These are phyloP conservation scores for Aspergillus mulundensis DNA, from an alignment of 495 filamentous ascomycete genomes.

Conservation along the genomic window DNA sequence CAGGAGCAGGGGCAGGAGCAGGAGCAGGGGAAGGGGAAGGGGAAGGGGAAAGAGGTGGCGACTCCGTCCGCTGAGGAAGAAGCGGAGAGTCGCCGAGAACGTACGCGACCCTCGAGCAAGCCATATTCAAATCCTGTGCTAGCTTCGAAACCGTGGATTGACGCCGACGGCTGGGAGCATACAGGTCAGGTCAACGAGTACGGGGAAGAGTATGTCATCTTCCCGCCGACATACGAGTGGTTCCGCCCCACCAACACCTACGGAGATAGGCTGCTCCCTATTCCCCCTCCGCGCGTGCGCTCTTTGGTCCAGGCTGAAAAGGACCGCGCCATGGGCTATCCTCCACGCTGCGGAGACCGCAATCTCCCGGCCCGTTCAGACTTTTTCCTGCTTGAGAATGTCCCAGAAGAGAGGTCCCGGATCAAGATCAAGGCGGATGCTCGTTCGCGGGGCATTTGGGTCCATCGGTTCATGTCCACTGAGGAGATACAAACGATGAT, in stretches of 20 bases:
- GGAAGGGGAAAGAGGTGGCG: neutral
- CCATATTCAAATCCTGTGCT: conserved; percentile 16
- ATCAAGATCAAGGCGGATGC: conserved; percentile 22
- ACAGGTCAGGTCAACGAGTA: conserved; percentile 32
- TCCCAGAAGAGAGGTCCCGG: conserved; percentile 17
- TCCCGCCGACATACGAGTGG: conserved; percentile 21
- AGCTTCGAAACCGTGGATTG: conserved; percentile 16
- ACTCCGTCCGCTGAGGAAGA: neutral
- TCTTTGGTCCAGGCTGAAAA: conserved; percentile 25
- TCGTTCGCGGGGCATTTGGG: conserved; percentile 10
- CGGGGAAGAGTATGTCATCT: conserved; percentile 33
- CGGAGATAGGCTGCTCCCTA: conserved; percentile 20
- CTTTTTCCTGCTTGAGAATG: conserved; percentile 19
- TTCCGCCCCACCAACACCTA: conserved; percentile 31
- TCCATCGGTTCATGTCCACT: conserved; percentile 15
- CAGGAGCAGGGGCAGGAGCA: conserved; percentile 18
- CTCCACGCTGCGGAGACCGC: conserved; percentile 37
- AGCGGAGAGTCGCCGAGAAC: neutral
- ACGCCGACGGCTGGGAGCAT: conserved; percentile 30
- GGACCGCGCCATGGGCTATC: conserved; percentile 35
- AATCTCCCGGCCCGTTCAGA: conserved; percentile 27
- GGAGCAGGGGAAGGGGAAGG: neutral
- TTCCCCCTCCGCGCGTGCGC: conserved; percentile 30
- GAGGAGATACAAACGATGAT: conserved; percentile 16
- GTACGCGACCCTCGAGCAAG: conserved; percentile 17